Percentiles rank a stretch among this genome's conserved stretches.
Conservation (phyloP, 2,329 filamentous ascomycete species). For the Nemania diffusa region DNA sequence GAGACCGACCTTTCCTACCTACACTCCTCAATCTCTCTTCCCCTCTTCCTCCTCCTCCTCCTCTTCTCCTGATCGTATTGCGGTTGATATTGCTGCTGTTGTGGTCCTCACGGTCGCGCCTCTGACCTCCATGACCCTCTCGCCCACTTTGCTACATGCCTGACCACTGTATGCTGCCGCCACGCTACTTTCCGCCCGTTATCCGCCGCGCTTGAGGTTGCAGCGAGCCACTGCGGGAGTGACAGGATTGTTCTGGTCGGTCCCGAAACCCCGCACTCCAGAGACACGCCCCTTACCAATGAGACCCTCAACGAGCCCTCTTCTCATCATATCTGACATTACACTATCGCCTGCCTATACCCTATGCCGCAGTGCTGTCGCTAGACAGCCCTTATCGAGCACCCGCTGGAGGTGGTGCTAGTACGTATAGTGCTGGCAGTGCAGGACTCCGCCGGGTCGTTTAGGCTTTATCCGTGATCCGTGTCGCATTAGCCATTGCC, state of each 20-base stretch:
- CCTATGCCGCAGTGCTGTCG: not conserved
- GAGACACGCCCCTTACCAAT: conserved; percentile 36
- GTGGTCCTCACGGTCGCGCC: not conserved
- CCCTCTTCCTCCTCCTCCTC: not conserved
- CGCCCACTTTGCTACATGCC: not conserved
- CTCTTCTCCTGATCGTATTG: not conserved
- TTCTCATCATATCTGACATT: conserved; percentile 5
- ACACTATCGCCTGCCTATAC: not conserved
- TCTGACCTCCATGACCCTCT: not conserved
- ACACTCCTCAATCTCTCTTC: not conserved
- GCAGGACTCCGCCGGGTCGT: conserved; percentile 29
- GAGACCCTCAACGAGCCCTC: conserved; percentile 33
- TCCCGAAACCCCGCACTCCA: conserved; percentile 47
- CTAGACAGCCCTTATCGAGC: not conserved
- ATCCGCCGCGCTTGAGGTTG: not conserved
- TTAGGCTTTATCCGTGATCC: conserved; percentile 42
- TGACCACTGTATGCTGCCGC: not conserved
- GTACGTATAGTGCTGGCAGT: too few relatives aligned
- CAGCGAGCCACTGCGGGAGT: not conserved
- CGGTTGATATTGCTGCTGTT: not conserved
- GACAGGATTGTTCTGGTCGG: conserved; percentile 35
- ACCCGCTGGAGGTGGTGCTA: too few relatives aligned
- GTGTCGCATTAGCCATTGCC: conserved; percentile 31
- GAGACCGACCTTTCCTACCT: not conserved
- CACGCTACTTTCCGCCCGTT: not conserved